These are phyloP conservation scores for Penicillium atrosanguineum DNA, from an alignment of 495 filamentous ascomycete species.

Conservation along the genomic window DNA sequence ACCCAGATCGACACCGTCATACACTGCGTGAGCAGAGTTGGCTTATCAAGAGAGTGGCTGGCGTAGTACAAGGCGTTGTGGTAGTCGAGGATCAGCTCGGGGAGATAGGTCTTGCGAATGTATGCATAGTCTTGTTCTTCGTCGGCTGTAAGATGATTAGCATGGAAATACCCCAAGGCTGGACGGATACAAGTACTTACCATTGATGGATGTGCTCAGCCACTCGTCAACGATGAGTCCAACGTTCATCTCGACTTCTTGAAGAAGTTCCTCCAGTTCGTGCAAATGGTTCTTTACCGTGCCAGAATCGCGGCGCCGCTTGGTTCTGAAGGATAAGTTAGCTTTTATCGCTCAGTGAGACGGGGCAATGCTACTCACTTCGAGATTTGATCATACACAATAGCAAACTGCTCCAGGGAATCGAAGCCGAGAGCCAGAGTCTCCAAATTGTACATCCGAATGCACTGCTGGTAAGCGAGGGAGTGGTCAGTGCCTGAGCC, in stretches of 20 bases:
- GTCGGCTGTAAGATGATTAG: slow-evolving; percentile 28
- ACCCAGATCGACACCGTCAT: slow-evolving; percentile 74
- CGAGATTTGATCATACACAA: slow-evolving; percentile 42
- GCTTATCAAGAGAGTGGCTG: slow-evolving; percentile 57
- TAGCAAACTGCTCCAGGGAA: slow-evolving; percentile 59
- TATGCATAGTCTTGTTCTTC: slow-evolving; percentile 44
- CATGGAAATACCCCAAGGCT: background rate
- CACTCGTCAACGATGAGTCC: slow-evolving; percentile 42
- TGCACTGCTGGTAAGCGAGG: slow-evolving; percentile 44
- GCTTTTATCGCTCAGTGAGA: background rate
- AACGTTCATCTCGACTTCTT: slow-evolving; percentile 30
- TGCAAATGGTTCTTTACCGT: slow-evolving; percentile 32
- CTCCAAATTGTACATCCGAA: slow-evolving; percentile 72
- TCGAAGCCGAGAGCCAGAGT: slow-evolving; percentile 64
- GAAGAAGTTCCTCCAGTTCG: slow-evolving; percentile 32
- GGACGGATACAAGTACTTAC: slow-evolving; percentile 28
- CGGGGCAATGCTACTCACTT: slow-evolving; percentile 31
- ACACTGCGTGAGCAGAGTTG: slow-evolving; percentile 64
- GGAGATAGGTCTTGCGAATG: slow-evolving; percentile 73
- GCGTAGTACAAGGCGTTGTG: slow-evolving; percentile 69
- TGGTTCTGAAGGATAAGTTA: slow-evolving; percentile 24
- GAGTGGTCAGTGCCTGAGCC: background rate
- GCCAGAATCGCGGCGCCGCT: slow-evolving; percentile 34
- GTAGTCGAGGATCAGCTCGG: slow-evolving; percentile 79
- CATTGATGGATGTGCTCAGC: slow-evolving; percentile 31